Conservation (phyloP, 75 land plant species). For the Selaginella moellendorffii region DNA sequence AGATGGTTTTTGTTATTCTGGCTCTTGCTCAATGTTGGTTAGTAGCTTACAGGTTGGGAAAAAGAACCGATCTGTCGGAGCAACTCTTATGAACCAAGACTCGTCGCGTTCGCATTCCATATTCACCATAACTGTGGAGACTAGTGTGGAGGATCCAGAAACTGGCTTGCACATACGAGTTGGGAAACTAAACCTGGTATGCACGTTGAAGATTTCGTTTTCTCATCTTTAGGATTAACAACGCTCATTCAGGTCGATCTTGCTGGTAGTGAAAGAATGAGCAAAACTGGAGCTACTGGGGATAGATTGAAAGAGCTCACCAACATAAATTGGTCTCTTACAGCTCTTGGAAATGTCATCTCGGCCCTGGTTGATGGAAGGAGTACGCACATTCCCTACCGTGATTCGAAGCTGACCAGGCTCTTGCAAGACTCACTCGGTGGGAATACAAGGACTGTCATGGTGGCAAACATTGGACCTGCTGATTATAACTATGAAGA, state of each 20-base stretch:
- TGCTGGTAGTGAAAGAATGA: slow-evolving; percentile 29
- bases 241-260: slow-evolving; percentile 25
- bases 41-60: slow-evolving; percentile 19
- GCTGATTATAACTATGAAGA: slow-evolving; percentile 35
- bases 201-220: too few relatives aligned
- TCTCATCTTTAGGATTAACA: slow-evolving; percentile 2
- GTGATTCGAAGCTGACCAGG: slow-evolving; percentile 32
- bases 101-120: slow-evolving; percentile 35
- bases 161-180: slow-evolving; percentile 26
- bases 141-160: slow-evolving; percentile 18
- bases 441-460: slow-evolving; percentile 34
- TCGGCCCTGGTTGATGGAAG: slow-evolving; percentile 26
- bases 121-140: slow-evolving; percentile 28
- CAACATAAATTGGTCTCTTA: slow-evolving; percentile 25
- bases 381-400: slow-evolving; percentile 23
- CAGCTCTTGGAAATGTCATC: slow-evolving; percentile 26
- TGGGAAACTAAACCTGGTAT: slow-evolving; percentile 31
- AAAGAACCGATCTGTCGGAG: slow-evolving; percentile 27
- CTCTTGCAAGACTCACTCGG: slow-evolving; percentile 34
- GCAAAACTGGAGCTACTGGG: slow-evolving; percentile 26
- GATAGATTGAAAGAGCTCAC: slow-evolving; percentile 25
- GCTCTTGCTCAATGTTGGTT: background rate
- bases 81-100: slow-evolving; percentile 33
- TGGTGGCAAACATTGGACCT: slow-evolving; percentile 35
- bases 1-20: background rate